phyloP scores from a whole-genome alignment of 208 protist species.

The Herpetomonas samuelpessoai region DNA sequence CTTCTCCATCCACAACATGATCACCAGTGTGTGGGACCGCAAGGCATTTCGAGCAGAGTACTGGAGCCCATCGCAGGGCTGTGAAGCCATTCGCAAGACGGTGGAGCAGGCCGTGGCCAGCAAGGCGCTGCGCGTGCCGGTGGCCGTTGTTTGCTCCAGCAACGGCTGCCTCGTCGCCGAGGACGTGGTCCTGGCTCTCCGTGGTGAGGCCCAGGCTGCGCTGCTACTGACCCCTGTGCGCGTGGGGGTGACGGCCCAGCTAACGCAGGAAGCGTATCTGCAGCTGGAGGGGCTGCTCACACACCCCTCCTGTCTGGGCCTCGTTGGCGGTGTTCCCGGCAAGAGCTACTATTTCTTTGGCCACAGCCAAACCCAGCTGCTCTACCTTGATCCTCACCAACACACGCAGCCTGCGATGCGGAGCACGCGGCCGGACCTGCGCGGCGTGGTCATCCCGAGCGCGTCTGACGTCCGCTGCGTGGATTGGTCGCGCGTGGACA shows the following conservation, averaged over 20 bases:
- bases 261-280: conserved; percentile 57
- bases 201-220: conserved; percentile 15
- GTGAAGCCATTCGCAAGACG: conserved; percentile 53
- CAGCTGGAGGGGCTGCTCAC: conserved; percentile 55
- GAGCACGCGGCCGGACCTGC: conserved; percentile 2
- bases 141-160: conserved; percentile 38
- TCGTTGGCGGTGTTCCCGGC: conserved; percentile 62
- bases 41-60: conserved; percentile 54
- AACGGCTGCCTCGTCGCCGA: conserved; percentile 40
- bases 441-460: conserved; percentile 28
- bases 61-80: conserved; percentile 75
- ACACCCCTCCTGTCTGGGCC: conserved; percentile 48
- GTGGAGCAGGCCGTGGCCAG: conserved; percentile 34
- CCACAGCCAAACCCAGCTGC: conserved; percentile 40
- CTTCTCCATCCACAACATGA: conserved; percentile 74
- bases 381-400: conserved; percentile 79
- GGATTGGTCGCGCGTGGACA: conserved; percentile 53
- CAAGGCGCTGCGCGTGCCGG: conserved; percentile 24
- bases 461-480: conserved; percentile 44
- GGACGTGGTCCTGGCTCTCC: conserved; percentile 36
- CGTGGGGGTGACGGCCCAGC: conserved; percentile 26
- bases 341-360: conserved; percentile 80
- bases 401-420: conserved; percentile 42
- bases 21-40: conserved; percentile 28
- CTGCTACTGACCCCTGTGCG: conserved; percentile 63